Evolutionary conservation across 225 moss, liverwort and hornwort genomes (phyloP).

Genomic region (Climacium dendroides): DNA sequence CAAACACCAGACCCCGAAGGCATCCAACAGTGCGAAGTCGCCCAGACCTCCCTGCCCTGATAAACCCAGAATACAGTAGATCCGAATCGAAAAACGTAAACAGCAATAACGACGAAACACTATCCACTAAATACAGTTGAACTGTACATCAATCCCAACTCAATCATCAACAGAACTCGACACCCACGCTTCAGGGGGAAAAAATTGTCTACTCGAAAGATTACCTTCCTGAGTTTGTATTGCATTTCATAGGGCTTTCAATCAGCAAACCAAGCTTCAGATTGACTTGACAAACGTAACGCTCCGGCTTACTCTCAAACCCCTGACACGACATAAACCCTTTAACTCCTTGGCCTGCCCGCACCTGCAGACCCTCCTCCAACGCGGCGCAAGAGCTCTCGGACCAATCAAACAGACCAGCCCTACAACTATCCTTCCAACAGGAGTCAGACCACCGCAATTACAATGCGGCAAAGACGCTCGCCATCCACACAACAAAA

Average conservation of each 20-base stretch:
- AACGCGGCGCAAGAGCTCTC: neutral
- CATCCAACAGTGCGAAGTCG: too few species aligned
- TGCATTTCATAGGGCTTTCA: conserved; percentile 7
- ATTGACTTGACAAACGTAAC: conserved; percentile 26
- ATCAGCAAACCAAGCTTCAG: conserved; percentile 10
- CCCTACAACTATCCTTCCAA: neutral
- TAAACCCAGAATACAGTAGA: too few species aligned
- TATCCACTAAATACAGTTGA: too few species aligned
- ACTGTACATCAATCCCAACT: neutral
- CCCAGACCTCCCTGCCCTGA: neutral
- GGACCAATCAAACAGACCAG: neutral
- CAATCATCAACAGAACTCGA: neutral
- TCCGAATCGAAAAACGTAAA: too few species aligned
- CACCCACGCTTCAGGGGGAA: too few species aligned
- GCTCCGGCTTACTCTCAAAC: neutral
- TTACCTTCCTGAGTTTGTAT: conserved; percentile 6
- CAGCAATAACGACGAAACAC: too few species aligned
- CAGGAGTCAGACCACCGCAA: neutral
- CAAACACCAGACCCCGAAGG: too few species aligned
- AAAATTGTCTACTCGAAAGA: neutral
- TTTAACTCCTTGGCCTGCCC: neutral
- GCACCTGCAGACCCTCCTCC: neutral
- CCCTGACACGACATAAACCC: conserved; percentile 5
- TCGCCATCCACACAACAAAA: conserved; percentile 40
- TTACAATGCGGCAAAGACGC: neutral